Conservation (phyloP, 345 rosid genomes). For the Aquilaria sinensis region DNA sequence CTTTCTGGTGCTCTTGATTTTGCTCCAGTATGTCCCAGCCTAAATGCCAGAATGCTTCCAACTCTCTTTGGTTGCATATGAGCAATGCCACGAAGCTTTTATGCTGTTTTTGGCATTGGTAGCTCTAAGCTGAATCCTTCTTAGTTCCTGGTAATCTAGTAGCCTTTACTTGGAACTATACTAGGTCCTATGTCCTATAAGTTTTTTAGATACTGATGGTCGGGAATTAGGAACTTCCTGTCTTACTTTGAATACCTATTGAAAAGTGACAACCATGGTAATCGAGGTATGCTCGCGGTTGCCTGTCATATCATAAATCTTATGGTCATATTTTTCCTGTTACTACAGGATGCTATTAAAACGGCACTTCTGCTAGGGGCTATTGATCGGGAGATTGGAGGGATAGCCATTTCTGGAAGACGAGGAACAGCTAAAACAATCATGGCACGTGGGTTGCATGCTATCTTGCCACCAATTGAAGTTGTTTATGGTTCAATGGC, state of each 20-base stretch:
- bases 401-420: constrained; percentile 82
- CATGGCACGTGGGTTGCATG: constrained; percentile 95
- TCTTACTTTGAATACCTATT: no score
- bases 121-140: no score
- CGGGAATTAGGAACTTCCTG: no score
- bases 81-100: not conserved
- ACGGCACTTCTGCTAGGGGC: constrained; percentile 96
- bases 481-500: constrained; percentile 78
- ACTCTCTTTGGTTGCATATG: not conserved
- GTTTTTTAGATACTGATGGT: no score
- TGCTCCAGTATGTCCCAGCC: not conserved
- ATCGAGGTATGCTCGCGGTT: no score
- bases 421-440: constrained; percentile 95
- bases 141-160: no score
- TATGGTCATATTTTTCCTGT: not conserved
- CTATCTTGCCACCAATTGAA: constrained; percentile 86
- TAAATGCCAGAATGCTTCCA: not conserved
- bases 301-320: not conserved
- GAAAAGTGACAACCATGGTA: no score
- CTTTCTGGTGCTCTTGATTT: not conserved
- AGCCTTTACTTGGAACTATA: no score
- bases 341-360: constrained; percentile 78
- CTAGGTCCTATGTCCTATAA: no score
- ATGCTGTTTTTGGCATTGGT: not conserved
- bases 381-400: constrained; percentile 88